These are phyloP conservation scores for Aspergillus piperis DNA, from an alignment of 2,329 filamentous ascomycete species.

Conservation along the genomic window DNA sequence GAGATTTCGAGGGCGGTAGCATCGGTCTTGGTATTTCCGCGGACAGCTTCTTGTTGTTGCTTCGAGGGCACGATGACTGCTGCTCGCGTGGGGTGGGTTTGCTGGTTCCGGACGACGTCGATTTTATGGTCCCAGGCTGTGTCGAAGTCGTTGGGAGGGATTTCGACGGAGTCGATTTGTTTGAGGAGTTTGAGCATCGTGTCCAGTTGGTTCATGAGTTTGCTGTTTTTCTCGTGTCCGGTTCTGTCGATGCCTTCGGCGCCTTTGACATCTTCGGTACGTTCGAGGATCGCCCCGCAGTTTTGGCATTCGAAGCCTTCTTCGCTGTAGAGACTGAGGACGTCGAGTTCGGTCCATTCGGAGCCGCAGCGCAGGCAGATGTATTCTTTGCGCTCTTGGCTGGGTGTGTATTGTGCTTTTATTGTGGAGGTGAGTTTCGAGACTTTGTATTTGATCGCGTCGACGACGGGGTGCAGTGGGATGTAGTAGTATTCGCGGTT, in stretches of 20 bases:
- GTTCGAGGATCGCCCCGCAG: conserved; percentile 59
- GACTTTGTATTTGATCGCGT: conserved; percentile 93
- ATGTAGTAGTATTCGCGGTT: conserved; percentile 96
- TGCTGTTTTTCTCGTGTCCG: conserved; percentile 53
- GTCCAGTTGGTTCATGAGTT: conserved; percentile 51
- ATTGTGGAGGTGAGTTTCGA: conserved; percentile 86
- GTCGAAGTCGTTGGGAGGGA: conserved; percentile 53
- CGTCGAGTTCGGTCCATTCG: conserved; percentile 88
- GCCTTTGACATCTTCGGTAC: conserved; percentile 48
- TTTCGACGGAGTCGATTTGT: conserved; percentile 50
- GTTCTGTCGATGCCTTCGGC: conserved; percentile 46
- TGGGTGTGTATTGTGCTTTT: conserved; percentile 77
- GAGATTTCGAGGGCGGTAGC: conserved; percentile 50
- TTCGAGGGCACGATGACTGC: conserved; percentile 44
- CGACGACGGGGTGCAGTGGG: conserved; percentile 89
- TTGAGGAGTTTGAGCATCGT: conserved; percentile 50
- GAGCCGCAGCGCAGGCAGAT: conserved; percentile 78
- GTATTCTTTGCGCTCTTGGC: conserved; percentile 87
- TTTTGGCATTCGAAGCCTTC: conserved; percentile 80
- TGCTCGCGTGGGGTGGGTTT: conserved; percentile 43
- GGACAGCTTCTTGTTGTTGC: conserved; percentile 41
- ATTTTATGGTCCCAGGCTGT: conserved; percentile 52
- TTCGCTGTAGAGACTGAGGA: conserved; percentile 69
- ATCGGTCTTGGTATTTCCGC: conserved; percentile 47
- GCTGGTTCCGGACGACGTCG: conserved; percentile 47